phyloP scores from a whole-genome alignment of 495 filamentous ascomycete species.

The Elaphomyces granulatus region DNA sequence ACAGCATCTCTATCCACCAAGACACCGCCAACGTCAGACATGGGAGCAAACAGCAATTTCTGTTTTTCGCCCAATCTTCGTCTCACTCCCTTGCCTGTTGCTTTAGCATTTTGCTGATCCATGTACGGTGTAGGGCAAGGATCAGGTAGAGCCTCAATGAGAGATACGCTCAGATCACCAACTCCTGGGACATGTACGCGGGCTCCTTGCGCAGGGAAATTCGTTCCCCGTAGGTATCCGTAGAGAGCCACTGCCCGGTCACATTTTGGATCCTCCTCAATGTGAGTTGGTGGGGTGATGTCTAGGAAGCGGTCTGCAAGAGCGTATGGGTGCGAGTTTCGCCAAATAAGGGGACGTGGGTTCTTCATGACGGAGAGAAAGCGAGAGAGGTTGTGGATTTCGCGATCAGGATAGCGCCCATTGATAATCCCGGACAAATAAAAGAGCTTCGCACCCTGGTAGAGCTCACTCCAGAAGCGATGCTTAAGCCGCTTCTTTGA shows the following conservation, averaged over 20 bases:
- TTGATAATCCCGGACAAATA: slow-evolving; percentile 93
- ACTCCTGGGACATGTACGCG: slow-evolving; percentile 86
- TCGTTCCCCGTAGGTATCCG: slow-evolving; percentile 90
- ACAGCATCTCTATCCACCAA: slow-evolving; percentile 69
- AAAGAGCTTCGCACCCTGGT: slow-evolving; percentile 92
- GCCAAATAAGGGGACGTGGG: slow-evolving; percentile 87
- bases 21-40: slow-evolving; percentile 93
- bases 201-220: slow-evolving; percentile 76
- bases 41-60: slow-evolving; percentile 87
- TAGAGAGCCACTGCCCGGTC: slow-evolving; percentile 85
- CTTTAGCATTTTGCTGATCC: slow-evolving; percentile 70
- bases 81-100: slow-evolving; percentile 60
- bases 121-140: slow-evolving; percentile 89
- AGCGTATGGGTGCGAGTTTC: slow-evolving; percentile 88
- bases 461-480: slow-evolving; percentile 90
- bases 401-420: slow-evolving; percentile 89
- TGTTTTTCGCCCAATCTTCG: slow-evolving; percentile 84
- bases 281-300: slow-evolving; percentile 76
- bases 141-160: slow-evolving; percentile 77
- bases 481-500: slow-evolving; percentile 95
- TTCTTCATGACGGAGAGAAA: slow-evolving; percentile 99
- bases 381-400: slow-evolving; percentile 86
- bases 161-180: slow-evolving; percentile 77
- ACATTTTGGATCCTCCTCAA: slow-evolving; percentile 76
- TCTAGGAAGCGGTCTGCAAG: slow-evolving; percentile 89